Conservation (phyloP, 2,329 filamentous ascomycete genomes). For the Alternaria ethzedia region DNA sequence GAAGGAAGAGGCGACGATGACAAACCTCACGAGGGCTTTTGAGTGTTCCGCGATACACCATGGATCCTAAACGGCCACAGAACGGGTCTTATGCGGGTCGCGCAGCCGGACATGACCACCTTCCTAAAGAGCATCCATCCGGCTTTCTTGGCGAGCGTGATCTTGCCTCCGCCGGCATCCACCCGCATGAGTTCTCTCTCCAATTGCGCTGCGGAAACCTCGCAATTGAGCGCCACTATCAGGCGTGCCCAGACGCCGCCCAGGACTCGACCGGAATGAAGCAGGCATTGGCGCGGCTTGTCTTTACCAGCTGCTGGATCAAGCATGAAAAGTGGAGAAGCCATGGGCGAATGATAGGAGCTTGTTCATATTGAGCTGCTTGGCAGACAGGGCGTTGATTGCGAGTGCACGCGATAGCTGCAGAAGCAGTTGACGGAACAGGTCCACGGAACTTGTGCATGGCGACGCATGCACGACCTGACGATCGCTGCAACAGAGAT, state of each 20-base stretch:
- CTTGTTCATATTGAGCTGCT: neutral
- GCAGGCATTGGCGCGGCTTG: conserved; percentile 1
- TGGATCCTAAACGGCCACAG: neutral
- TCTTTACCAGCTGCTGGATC: neutral
- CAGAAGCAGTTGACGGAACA: neutral
- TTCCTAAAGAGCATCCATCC: neutral
- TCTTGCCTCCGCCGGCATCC: neutral
- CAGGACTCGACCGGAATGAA: conserved; percentile 14
- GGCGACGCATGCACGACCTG: neutral
- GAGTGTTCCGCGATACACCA: neutral
- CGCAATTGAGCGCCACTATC: conserved; percentile 15
- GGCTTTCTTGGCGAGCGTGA: neutral
- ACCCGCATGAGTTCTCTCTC: neutral
- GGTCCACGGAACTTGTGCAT: neutral
- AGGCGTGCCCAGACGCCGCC: conserved; percentile 18
- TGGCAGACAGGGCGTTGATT: neutral
- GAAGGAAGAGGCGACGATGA: neutral
- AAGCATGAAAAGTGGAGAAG: neutral
- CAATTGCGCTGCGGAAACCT: neutral
- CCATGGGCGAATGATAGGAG: conserved; percentile 1
- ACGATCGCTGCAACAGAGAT: neutral
- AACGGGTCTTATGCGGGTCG: neutral
- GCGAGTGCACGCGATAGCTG: neutral
- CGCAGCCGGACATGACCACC: neutral
- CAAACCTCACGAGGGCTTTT: neutral